These are phyloP conservation scores for Chlorella sp. DNA, from an alignment of 139 green algal genomes.

Conservation along the genomic window DNA sequence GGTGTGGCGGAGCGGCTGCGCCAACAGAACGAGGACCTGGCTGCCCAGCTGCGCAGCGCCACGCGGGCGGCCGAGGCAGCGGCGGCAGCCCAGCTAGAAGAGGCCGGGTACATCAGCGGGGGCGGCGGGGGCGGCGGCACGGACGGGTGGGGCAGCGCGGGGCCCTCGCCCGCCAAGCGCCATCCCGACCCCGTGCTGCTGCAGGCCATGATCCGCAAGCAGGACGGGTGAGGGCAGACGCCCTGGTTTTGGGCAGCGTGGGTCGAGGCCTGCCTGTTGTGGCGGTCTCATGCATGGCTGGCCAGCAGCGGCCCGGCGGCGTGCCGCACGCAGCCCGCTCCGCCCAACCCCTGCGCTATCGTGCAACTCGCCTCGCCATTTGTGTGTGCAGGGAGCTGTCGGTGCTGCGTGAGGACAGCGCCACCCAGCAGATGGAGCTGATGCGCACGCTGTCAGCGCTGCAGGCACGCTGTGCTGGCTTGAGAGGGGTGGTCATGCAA, in stretches of 20 bases:
- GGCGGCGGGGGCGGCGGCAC: not conserved
- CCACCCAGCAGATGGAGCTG: constrained; percentile 31
- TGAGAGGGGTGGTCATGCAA: not conserved
- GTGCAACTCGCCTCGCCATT: not conserved
- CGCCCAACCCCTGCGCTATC: too few relatives aligned
- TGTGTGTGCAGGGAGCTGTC: constrained; percentile 13
- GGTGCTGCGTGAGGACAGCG: constrained; percentile 25
- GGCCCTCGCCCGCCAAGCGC: constrained; percentile 21
- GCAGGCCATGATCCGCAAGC: constrained; percentile 35
- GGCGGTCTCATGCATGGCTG: not conserved
- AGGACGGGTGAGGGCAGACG: constrained; percentile 13
- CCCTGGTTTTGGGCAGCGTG: too few relatives aligned
- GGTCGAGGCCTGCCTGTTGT: too few relatives aligned
- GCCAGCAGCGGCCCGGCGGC: not conserved
- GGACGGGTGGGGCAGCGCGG: not conserved
- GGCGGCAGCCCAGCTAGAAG: not conserved
- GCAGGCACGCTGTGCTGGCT: not conserved
- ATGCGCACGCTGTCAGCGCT: constrained; percentile 28
- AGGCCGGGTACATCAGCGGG: too few relatives aligned
- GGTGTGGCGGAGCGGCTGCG: not conserved
- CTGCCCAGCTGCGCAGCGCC: not conserved
- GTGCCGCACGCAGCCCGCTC: too few relatives aligned
- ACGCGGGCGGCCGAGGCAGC: not conserved
- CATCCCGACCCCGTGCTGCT: constrained; percentile 23
- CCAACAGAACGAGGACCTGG: constrained; percentile 25